Evolutionary conservation across 2,329 filamentous ascomycete genomes (phyloP).

Genomic region (Phialophora macrospora): DNA sequence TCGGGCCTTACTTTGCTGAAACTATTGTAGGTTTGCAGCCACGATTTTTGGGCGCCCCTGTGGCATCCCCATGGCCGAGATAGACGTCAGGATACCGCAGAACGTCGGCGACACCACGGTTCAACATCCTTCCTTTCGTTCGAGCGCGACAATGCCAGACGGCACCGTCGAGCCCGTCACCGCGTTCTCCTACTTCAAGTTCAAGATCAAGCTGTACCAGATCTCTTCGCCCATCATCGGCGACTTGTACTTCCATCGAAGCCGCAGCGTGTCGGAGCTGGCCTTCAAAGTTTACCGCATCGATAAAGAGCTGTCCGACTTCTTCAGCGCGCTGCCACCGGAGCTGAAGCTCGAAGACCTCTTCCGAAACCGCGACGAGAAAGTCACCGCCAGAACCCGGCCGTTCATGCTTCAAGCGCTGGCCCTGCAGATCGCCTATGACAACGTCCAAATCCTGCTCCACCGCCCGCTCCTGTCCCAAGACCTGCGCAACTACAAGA

Average conservation of each 20-base stretch:
- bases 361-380: constrained; percentile 19
- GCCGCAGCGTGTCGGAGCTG: constrained; percentile 22
- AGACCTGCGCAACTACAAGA: constrained; percentile 25
- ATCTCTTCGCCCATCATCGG: constrained; percentile 34
- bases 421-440: constrained; percentile 52
- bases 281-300: constrained; percentile 28
- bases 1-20: neutral
- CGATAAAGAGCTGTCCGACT: constrained; percentile 26
- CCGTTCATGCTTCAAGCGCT: constrained; percentile 46
- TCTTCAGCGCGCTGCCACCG: constrained; percentile 28
- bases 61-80: constrained; percentile 25
- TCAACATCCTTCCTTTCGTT: constrained; percentile 27
- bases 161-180: constrained; percentile 30
- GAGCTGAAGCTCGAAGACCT: constrained; percentile 31
- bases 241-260: constrained; percentile 33
- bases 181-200: constrained; percentile 32
- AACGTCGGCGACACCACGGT: constrained; percentile 31
- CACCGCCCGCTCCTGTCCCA: constrained; percentile 50
- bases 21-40: constrained; percentile 21
- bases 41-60: constrained; percentile 31
- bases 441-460: constrained; percentile 51
- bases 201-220: constrained; percentile 34
- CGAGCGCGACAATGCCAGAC: constrained; percentile 30
- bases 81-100: constrained; percentile 30
- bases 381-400: constrained; percentile 24